phyloP scores from a whole-genome alignment of 2,329 filamentous ascomycete species.

The Plectosphaerella plurivora region DNA sequence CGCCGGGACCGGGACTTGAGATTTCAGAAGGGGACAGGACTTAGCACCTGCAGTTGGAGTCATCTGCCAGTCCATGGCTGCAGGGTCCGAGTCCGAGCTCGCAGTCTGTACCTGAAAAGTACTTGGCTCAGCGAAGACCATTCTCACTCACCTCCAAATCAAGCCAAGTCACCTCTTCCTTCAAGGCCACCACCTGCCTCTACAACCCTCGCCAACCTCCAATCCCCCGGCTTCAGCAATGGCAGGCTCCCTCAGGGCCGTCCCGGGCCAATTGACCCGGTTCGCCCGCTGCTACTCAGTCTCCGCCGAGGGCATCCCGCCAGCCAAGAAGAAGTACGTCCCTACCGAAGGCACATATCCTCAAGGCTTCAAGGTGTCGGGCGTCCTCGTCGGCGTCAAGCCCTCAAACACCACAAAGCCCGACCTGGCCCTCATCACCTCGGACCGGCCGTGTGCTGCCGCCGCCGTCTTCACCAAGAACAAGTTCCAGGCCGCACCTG shows the following conservation, averaged over 20 bases:
- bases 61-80: too few species aligned
- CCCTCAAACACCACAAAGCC: slow-evolving; percentile 86
- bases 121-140: too few species aligned
- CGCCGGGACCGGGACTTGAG: too few species aligned
- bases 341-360: slow-evolving; percentile 83
- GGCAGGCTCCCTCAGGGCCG: slow-evolving; percentile 10
- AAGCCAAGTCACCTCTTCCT: too few species aligned
- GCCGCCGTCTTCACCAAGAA: slow-evolving; percentile 97
- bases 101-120: too few species aligned
- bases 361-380: slow-evolving; percentile 81
- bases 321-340: slow-evolving; percentile 85
- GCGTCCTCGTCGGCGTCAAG: slow-evolving; percentile 90
- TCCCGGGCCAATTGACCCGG: slow-evolving; percentile 11
- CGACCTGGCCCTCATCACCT: slow-evolving; percentile 84
- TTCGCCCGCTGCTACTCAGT: slow-evolving; percentile 52
- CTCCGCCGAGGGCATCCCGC: slow-evolving; percentile 59
- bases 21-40: too few species aligned
- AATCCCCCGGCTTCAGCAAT: not conserved
- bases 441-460: slow-evolving; percentile 78
- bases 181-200: too few species aligned
- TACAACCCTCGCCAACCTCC: too few species aligned
- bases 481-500: slow-evolving; percentile 94
- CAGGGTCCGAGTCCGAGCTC: too few species aligned
- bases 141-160: too few species aligned
- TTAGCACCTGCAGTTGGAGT: too few species aligned